phyloP scores from a whole-genome alignment of 1,284 basidiomycete species.

The Leccinum glutinopallens region DNA sequence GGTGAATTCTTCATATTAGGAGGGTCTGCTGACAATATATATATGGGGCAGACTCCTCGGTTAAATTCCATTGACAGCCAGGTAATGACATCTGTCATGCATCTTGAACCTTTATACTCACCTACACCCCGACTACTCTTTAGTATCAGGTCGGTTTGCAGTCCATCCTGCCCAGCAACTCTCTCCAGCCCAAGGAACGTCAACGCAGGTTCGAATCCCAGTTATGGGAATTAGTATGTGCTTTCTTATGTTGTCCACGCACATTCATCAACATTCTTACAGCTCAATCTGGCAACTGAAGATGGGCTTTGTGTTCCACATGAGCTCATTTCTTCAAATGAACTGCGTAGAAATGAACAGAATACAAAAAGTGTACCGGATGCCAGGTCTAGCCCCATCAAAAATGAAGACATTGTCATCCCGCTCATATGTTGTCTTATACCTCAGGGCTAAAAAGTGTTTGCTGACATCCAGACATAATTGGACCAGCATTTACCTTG shows the following conservation, averaged over 20 bases:
- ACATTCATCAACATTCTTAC: neutral
- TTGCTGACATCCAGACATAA: too few species aligned
- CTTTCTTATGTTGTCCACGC: neutral
- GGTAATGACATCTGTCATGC: neutral
- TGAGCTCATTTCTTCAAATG: neutral
- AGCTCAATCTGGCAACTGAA: conserved; percentile 4
- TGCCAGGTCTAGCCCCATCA: neutral
- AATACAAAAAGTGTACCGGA: neutral
- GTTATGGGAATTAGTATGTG: conserved; percentile 3
- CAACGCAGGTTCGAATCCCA: conserved; percentile 9
- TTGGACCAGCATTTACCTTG: too few species aligned
- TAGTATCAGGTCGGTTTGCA: neutral
- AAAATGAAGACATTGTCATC: too few species aligned
- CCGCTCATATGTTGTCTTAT: too few species aligned
- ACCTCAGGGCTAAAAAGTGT: too few species aligned
- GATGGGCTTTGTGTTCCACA: conserved; percentile 3
- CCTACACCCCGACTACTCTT: neutral
- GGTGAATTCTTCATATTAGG: neutral
- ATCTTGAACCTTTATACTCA: neutral
- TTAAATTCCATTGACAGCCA: neutral
- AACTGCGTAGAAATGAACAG: neutral
- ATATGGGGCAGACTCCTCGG: neutral
- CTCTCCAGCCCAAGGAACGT: neutral
- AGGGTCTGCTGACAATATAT: neutral
- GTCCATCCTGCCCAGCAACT: neutral